phyloP scores from a whole-genome alignment of 2,329 filamentous ascomycete species.

The Verticillium tricorpus region DNA sequence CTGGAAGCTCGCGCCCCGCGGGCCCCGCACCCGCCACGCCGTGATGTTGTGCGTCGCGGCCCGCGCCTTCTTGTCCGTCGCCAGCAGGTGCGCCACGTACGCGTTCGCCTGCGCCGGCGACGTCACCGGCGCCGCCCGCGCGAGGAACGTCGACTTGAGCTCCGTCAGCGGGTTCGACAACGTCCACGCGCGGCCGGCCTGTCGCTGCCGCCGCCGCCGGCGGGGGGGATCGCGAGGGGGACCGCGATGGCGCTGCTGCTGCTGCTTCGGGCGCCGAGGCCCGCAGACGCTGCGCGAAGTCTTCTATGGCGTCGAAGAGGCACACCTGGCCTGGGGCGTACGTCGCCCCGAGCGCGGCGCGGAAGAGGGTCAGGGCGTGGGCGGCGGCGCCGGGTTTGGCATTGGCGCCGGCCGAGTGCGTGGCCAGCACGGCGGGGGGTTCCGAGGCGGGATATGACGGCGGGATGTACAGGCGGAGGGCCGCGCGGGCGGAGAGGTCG shows the following conservation, averaged over 20 bases:
- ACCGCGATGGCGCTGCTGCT: slow-evolving; percentile 5
- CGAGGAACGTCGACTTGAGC: slow-evolving; percentile 84
- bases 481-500: slow-evolving; percentile 39
- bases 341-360: slow-evolving; percentile 60
- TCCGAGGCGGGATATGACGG: slow-evolving; percentile 66
- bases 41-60: slow-evolving; percentile 92
- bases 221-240: slow-evolving; percentile 15
- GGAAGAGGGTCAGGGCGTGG: slow-evolving; percentile 64
- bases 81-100: slow-evolving; percentile 71
- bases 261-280: slow-evolving; percentile 11
- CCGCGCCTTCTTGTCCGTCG: slow-evolving; percentile 80
- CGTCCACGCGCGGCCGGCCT: too few relatives aligned
- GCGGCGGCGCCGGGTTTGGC: slow-evolving; percentile 68
- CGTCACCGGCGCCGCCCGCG: slow-evolving; percentile 65
- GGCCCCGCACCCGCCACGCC: slow-evolving; percentile 77
- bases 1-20: slow-evolving; percentile 59
- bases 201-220: too few relatives aligned
- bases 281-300: slow-evolving; percentile 34
- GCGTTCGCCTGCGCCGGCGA: slow-evolving; percentile 66
- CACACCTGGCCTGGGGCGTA: slow-evolving; percentile 76
- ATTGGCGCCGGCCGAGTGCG: slow-evolving; percentile 68
- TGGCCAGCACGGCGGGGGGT: slow-evolving; percentile 70
- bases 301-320: slow-evolving; percentile 86
- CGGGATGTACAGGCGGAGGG: slow-evolving; percentile 65
- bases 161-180: slow-evolving; percentile 71